These are phyloP conservation scores for Rhynchospora pubera DNA, from an alignment of 176 grass and related monocot species.

Conservation along the genomic window DNA sequence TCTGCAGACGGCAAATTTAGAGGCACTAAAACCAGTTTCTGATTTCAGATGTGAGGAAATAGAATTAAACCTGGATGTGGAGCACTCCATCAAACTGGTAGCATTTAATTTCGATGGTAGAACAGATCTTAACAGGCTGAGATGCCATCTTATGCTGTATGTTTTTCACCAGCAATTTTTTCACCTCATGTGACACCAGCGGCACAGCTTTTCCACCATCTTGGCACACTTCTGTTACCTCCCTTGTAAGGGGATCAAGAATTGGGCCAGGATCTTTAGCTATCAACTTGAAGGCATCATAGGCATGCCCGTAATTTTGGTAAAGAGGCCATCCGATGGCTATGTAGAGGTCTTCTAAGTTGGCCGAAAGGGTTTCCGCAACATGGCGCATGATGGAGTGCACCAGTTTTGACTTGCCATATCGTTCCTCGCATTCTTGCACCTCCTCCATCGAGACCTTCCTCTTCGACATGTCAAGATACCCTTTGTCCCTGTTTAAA, in stretches of 20 bases:
- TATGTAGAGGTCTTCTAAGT: conserved; percentile 71
- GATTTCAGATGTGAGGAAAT: not conserved
- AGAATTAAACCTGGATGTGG: conserved; percentile 63
- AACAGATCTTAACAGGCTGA: conserved; percentile 83
- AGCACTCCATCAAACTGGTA: conserved; percentile 92
- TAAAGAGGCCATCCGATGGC: conserved; percentile 76
- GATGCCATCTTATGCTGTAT: conserved; percentile 84
- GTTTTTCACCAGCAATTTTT: conserved; percentile 72
- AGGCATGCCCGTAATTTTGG: conserved; percentile 81
- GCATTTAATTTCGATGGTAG: conserved; percentile 81
- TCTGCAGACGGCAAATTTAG: not conserved
- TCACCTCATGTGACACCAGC: conserved; percentile 57
- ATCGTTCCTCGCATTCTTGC: conserved; percentile 67
- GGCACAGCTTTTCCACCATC: conserved; percentile 65
- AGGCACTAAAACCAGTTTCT: not conserved
- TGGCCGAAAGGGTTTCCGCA: conserved; percentile 71
- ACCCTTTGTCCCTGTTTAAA: conserved; percentile 61
- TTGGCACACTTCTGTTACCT: conserved; percentile 46
- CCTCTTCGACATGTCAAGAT: conserved; percentile 91
- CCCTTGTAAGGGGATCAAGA: conserved; percentile 42
- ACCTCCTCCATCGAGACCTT: conserved; percentile 89
- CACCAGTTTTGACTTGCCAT: conserved; percentile 93
- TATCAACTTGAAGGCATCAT: conserved; percentile 77
- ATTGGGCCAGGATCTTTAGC: conserved; percentile 51
- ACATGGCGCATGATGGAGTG: conserved; percentile 99